Evolutionary conservation across 2,329 filamentous ascomycete species (phyloP).

Genomic region (Xylariaceae sp.): DNA sequence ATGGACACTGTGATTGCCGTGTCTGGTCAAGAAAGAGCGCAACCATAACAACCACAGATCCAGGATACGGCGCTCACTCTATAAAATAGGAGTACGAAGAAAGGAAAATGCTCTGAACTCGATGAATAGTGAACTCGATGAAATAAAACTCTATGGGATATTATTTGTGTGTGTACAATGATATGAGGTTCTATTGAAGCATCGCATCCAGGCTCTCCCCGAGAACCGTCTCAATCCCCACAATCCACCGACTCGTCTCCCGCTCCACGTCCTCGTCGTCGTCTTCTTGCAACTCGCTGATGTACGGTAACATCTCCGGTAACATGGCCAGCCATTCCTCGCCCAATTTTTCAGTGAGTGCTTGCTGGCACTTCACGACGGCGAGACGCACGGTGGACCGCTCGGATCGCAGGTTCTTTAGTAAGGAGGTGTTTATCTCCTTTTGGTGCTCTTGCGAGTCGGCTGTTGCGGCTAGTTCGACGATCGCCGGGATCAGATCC

Average conservation of each 20-base stretch:
- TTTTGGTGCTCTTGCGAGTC: constrained; percentile 88
- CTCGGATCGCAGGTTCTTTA: constrained; percentile 72
- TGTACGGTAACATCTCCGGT: constrained; percentile 93
- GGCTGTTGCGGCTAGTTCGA: constrained; percentile 72
- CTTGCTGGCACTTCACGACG: constrained; percentile 75
- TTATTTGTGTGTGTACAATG: neutral
- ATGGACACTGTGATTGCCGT: no score
- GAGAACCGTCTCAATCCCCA: constrained; percentile 79
- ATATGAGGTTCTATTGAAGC: constrained; percentile 59
- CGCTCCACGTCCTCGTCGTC: constrained; percentile 90
- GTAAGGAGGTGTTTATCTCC: constrained; percentile 71
- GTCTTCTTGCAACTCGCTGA: constrained; percentile 93
- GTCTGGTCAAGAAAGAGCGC: no score
- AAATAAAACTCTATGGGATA: neutral
- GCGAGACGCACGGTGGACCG: constrained; percentile 68
- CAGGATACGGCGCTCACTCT: no score
- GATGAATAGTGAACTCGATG: no score
- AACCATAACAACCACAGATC: no score
- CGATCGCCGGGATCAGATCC: constrained; percentile 67
- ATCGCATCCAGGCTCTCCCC: constrained; percentile 89
- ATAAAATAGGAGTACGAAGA: no score
- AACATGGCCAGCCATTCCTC: constrained; percentile 91
- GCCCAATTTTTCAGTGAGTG: constrained; percentile 71
- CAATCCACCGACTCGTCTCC: constrained; percentile 86
- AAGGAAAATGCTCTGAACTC: no score